Percentiles rank a stretch among this genome's conserved stretches.
phyloP scores from a whole-genome alignment of 2,329 filamentous ascomycete species.

The Pseudopithomyces maydicus region DNA sequence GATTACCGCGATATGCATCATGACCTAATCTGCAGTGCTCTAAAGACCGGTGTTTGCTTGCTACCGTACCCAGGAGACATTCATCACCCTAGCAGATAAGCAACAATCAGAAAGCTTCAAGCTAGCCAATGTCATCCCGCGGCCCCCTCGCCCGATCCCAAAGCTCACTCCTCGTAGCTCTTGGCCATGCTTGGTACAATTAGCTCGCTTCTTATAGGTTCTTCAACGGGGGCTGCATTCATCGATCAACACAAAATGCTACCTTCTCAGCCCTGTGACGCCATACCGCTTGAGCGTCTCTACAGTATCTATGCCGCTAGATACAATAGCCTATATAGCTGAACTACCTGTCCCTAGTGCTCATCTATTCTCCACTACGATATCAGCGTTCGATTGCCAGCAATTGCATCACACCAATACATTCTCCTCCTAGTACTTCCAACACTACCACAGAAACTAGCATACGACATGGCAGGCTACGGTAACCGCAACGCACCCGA shows the following conservation, averaged over 20 bases:
- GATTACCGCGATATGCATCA: no score
- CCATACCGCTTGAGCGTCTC: constrained; percentile 29
- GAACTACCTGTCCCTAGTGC: background rate
- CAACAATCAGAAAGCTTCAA: background rate
- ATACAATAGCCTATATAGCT: constrained; percentile 3
- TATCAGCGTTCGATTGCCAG: background rate
- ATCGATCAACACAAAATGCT: constrained; percentile 10
- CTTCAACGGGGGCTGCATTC: background rate
- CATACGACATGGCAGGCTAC: constrained; percentile 37
- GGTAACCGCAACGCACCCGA: constrained; percentile 40
- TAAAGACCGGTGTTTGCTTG: no score
- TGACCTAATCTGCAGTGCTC: no score
- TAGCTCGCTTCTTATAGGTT: background rate
- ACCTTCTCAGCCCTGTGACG: constrained; percentile 29
- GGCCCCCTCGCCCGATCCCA: background rate
- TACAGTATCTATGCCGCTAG: background rate
- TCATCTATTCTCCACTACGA: background rate
- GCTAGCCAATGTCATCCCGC: background rate
- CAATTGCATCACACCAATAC: background rate
- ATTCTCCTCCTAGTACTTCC: background rate
- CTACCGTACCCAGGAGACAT: background rate
- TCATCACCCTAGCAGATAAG: background rate
- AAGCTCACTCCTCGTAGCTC: background rate
- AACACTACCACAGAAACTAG: background rate
- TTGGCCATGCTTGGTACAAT: background rate